Evolutionary conservation across 2,329 filamentous ascomycete species (phyloP).

Genomic region (Aspergillus hiratsukae): DNA sequence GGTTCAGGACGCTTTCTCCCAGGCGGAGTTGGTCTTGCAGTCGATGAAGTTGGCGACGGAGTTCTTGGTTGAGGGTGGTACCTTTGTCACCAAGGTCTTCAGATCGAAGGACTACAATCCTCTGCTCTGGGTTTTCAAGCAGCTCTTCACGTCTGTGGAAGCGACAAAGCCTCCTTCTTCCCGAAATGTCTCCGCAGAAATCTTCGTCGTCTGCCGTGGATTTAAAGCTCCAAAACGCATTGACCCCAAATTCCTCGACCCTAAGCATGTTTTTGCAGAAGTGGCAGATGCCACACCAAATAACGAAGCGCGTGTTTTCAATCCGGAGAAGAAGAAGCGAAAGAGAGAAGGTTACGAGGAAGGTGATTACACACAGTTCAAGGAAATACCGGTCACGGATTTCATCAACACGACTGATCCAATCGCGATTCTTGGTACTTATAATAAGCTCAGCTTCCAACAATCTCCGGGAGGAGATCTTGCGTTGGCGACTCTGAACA

Average conservation of each 20-base stretch:
- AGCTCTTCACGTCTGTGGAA: conserved; percentile 91
- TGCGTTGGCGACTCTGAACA: conserved; percentile 77
- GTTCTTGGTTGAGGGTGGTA: conserved; percentile 82
- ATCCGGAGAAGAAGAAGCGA: conserved; percentile 93
- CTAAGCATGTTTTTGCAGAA: conserved; percentile 86
- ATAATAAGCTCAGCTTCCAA: conserved; percentile 79
- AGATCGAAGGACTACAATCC: conserved; percentile 95
- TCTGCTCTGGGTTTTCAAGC: conserved; percentile 94
- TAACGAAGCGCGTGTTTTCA: conserved; percentile 97
- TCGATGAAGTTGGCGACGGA: conserved; percentile 91
- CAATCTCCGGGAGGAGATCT: conserved; percentile 79
- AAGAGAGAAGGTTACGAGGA: conserved; percentile 98
- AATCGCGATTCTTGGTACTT: conserved; percentile 80
- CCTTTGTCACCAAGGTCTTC: conserved; percentile 97
- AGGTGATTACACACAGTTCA: conserved; percentile 87
- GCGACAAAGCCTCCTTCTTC: conserved; percentile 96
- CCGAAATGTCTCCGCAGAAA: conserved; percentile 94
- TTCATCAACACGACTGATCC: conserved; percentile 93
- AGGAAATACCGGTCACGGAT: conserved; percentile 80
- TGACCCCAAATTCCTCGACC: conserved; percentile 88
- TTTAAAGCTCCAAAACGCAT: conserved; percentile 93
- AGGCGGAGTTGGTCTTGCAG: conserved; percentile 87
- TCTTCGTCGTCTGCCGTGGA: conserved; percentile 93
- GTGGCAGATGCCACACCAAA: conserved; percentile 80
- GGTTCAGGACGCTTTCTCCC: conserved; percentile 97